Percentiles rank a stretch among this genome's conserved stretches.
Conservation (phyloP, 2,329 filamentous ascomycete genomes). For the Nigrospora oryzae region DNA sequence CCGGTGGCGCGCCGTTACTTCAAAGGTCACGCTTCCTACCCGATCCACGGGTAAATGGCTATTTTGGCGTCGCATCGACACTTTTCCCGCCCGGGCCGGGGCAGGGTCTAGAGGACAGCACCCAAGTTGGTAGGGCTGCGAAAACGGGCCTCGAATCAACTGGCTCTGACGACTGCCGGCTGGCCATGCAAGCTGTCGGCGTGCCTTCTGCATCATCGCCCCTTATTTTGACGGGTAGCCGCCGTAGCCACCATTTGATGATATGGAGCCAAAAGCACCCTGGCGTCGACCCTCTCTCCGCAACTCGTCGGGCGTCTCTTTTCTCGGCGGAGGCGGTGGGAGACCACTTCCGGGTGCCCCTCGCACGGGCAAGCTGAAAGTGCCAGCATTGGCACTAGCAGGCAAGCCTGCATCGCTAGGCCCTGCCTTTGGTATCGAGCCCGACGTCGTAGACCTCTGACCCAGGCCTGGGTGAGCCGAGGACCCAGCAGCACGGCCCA, state of each 20-base stretch:
- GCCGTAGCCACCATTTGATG: slow-evolving; percentile 29
- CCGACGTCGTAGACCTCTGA: slow-evolving; percentile 40
- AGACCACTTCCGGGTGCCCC: slow-evolving; percentile 49
- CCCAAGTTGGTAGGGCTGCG: too few species aligned
- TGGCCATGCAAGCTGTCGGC: too few species aligned
- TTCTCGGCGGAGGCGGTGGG: slow-evolving; percentile 51
- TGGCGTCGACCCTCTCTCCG: slow-evolving; percentile 45
- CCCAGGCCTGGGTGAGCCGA: slow-evolving; percentile 44
- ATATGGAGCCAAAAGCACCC: slow-evolving; percentile 40
- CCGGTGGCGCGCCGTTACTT: too few species aligned
- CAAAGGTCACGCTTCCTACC: too few species aligned
- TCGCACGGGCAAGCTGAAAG: slow-evolving; percentile 57
- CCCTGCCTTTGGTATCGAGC: slow-evolving; percentile 41
- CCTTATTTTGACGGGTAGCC: slow-evolving; percentile 22
- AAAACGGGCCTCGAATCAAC: too few species aligned
- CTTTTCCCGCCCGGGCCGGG: too few species aligned
- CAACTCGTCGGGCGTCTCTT: slow-evolving; percentile 45
- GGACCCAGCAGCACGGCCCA: slow-evolving; percentile 36
- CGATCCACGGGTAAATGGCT: too few species aligned
- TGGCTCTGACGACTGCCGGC: too few species aligned
- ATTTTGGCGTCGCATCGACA: too few species aligned
- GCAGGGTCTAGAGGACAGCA: too few species aligned
- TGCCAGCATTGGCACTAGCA: slow-evolving; percentile 35
- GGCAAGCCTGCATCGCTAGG: slow-evolving; percentile 22
- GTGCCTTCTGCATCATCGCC: too few species aligned